A percentile compares a stretch with the other conserved stretches of the same genome.
These are phyloP conservation scores for Saccharomycopsis capsularis DNA, from an alignment of 805 yeast genomes.

Conservation along the genomic window DNA sequence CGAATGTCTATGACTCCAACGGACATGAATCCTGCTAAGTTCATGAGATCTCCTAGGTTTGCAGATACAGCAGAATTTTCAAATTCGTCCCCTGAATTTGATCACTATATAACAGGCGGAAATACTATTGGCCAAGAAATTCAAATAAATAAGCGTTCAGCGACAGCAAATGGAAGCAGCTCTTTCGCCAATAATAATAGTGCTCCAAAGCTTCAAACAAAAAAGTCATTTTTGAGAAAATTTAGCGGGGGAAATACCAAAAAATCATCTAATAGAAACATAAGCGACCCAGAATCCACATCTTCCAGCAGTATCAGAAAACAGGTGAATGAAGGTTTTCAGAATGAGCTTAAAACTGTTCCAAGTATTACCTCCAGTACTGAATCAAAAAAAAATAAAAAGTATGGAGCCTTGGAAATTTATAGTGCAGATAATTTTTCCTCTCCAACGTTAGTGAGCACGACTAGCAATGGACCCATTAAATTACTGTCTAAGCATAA, in stretches of 20 bases:
- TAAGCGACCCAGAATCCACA: no score
- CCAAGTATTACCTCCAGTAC: constrained; percentile 14
- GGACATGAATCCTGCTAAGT: neutral
- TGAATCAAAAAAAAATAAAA: constrained; percentile 7
- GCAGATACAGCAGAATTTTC: neutral
- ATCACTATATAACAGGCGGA: neutral
- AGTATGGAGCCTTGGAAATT: neutral
- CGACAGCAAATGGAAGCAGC: neutral
- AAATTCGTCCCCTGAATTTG: constrained; percentile 2
- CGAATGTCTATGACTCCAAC: constrained; percentile 3
- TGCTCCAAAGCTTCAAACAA: constrained; percentile 11
- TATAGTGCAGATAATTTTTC: constrained; percentile 15
- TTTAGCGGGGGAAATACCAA: constrained; percentile 13
- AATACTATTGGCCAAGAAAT: constrained; percentile 20
- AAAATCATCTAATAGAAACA: constrained; percentile 3
- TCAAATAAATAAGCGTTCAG: constrained; percentile 8
- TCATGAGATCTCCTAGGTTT: neutral
- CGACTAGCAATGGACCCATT: constrained; percentile 10
- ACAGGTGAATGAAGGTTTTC: neutral
- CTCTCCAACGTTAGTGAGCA: constrained; percentile 11
- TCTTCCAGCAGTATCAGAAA: neutral
- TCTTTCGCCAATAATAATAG: no score
- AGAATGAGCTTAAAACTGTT: constrained; percentile 5
- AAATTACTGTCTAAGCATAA: no score
- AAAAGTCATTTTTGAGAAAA: constrained; percentile 20